Evolutionary conservation across 352 stramenopile species (phyloP).

Genomic region (Pseudoperonospora humuli): DNA sequence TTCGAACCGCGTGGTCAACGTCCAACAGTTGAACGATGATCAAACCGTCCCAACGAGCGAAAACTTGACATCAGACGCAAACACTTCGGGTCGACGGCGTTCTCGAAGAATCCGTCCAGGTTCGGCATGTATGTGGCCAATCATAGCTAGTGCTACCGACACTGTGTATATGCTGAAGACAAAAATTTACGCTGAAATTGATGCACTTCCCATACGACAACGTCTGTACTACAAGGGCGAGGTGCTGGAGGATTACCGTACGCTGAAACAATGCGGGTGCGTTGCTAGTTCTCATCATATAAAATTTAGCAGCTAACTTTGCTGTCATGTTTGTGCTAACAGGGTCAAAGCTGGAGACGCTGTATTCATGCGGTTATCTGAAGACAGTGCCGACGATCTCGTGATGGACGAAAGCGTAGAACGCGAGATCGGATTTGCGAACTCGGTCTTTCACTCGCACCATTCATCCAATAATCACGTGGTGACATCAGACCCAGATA

Average conservation of each 20-base stretch:
- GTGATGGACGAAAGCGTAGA: conserved; percentile 45
- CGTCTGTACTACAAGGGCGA: conserved; percentile 61
- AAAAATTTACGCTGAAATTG: conserved; percentile 66
- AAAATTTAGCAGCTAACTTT: not conserved
- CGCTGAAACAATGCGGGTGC: conserved; percentile 62
- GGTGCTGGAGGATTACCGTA: conserved; percentile 40
- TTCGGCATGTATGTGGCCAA: conserved; percentile 37
- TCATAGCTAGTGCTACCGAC: conserved; percentile 53
- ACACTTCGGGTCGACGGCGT: conserved; percentile 37
- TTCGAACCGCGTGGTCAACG: conserved; percentile 42
- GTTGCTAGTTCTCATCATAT: conserved; percentile 3
- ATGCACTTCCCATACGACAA: conserved; percentile 59
- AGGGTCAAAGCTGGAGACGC: conserved; percentile 71
- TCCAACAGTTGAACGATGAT: conserved; percentile 51
- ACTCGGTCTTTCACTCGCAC: conserved; percentile 60
- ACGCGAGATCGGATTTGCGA: conserved; percentile 63
- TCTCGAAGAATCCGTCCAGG: conserved; percentile 56
- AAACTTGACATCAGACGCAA: conserved; percentile 32
- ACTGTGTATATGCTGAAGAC: conserved; percentile 72
- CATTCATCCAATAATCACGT: not conserved
- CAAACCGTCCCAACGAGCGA: conserved; percentile 41
- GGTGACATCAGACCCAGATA: conserved; percentile 6
- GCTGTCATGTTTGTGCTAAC: not conserved
- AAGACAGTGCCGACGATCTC: conserved; percentile 53
- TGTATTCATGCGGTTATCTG: conserved; percentile 61